These are phyloP conservation scores for Lepiota brunneoincarnata DNA, from an alignment of 768 basidiomycete species.

Conservation along the genomic window DNA sequence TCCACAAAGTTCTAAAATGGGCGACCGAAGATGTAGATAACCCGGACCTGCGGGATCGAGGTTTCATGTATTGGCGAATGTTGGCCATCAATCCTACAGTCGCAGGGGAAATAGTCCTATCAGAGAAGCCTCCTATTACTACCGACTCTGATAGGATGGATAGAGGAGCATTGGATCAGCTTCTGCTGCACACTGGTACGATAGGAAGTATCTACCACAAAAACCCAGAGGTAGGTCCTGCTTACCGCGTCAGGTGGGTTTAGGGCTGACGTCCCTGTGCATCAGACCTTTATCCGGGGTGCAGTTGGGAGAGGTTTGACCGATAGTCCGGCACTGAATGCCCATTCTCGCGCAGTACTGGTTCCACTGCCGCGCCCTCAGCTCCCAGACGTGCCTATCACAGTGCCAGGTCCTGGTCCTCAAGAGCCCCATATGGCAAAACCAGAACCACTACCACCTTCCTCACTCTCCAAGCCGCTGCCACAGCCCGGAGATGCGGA, in stretches of 20 bases:
- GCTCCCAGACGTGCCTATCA: constrained; percentile 43
- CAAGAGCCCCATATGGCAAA: constrained; percentile 37
- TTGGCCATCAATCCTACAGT: constrained; percentile 89
- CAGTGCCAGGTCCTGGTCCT: constrained; percentile 64
- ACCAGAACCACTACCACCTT: constrained; percentile 20
- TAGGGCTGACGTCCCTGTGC: constrained; percentile 4
- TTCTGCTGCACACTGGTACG: constrained; percentile 90
- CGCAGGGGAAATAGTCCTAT: constrained; percentile 86
- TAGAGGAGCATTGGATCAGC: constrained; percentile 90
- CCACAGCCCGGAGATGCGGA: constrained; percentile 27
- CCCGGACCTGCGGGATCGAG: constrained; percentile 93
- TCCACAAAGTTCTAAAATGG: constrained; percentile 95
- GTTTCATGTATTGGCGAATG: constrained; percentile 99
- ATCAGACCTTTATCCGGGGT: constrained; percentile 89
- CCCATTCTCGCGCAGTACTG: constrained; percentile 71
- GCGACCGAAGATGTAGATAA: constrained; percentile 98
- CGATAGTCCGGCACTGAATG: constrained; percentile 89
- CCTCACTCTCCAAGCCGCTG: constrained; percentile 14
- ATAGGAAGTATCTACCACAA: constrained; percentile 97
- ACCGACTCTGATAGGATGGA: constrained; percentile 98
- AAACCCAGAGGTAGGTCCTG: constrained; percentile 75
- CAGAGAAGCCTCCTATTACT: constrained; percentile 95
- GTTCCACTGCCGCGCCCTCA: constrained; percentile 56
- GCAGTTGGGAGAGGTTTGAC: constrained; percentile 78
- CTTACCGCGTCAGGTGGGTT: not conserved